A percentile compares a stretch with the other conserved stretches of the same genome.
These are phyloP conservation scores for Acidiella bohemica DNA, from an alignment of 495 filamentous ascomycete genomes.

Conservation along the genomic window DNA sequence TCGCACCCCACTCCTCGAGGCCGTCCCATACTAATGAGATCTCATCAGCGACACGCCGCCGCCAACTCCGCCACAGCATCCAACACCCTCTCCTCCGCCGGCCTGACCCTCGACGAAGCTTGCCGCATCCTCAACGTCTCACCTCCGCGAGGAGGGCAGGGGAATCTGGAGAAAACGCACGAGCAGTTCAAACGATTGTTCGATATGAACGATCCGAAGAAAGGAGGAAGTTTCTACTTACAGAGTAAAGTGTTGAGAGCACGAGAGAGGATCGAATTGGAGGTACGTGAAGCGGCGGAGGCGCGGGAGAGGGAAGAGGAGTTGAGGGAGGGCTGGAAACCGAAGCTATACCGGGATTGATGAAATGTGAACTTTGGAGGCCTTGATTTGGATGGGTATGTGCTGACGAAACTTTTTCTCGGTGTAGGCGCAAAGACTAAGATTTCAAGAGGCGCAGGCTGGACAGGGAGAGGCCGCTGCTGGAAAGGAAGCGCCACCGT, in stretches of 20 bases:
- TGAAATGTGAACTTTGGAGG: conserved; percentile 22
- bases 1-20: background rate
- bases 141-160: conserved; percentile 63
- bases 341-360: conserved; percentile 86
- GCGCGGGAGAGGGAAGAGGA: conserved; percentile 47
- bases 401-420: conserved; percentile 4
- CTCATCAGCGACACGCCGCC: conserved; percentile 50
- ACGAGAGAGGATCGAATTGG: conserved; percentile 80
- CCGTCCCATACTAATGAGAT: background rate
- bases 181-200: conserved; percentile 89
- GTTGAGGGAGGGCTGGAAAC: conserved; percentile 73
- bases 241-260: conserved; percentile 93
- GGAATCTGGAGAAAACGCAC: conserved; percentile 62
- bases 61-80: conserved; percentile 35
- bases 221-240: conserved; percentile 93
- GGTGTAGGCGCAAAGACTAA: conserved; percentile 16
- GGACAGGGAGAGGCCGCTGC: background rate
- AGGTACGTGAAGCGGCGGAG: conserved; percentile 44
- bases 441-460: conserved; percentile 2
- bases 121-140: conserved; percentile 97
- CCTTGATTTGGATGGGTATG: conserved; percentile 1
- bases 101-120: conserved; percentile 86
- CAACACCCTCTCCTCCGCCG: conserved; percentile 45
- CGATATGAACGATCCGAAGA: conserved; percentile 82
- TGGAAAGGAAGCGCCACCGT: background rate